phyloP scores from a whole-genome alignment of 768 basidiomycete species.

The Boletellus ananiceps region DNA sequence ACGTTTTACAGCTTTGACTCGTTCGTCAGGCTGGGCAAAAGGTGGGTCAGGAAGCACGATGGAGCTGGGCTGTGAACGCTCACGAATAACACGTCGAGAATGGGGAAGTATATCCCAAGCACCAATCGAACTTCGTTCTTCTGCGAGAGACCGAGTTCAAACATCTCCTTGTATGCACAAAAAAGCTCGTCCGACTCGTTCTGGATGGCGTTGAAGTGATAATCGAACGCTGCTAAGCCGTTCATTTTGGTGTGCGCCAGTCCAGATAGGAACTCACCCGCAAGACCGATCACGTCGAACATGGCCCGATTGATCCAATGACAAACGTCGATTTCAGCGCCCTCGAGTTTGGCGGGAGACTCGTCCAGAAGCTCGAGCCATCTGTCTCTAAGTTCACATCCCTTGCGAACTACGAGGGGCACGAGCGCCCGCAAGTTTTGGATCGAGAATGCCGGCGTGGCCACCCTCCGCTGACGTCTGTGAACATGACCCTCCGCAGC shows the following conservation, averaged over 20 bases:
- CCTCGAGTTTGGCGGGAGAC: conserved; percentile 14
- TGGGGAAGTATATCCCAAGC: conserved; percentile 56
- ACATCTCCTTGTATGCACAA: conserved; percentile 81
- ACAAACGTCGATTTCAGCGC: conserved; percentile 60
- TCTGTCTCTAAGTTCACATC: conserved; percentile 52
- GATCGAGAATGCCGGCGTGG: conserved; percentile 74
- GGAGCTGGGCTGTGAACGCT: conserved; percentile 22
- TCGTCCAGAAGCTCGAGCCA: conserved; percentile 49
- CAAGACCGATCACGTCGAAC: conserved; percentile 89
- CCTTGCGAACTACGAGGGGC: conserved; percentile 69
- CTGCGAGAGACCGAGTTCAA: conserved; percentile 64
- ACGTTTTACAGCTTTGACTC: conserved; percentile 44
- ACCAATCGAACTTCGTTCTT: conserved; percentile 41
- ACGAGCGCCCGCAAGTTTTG: conserved; percentile 70
- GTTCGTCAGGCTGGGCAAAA: conserved; percentile 48
- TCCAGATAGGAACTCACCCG: conserved; percentile 45
- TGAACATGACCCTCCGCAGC: conserved; percentile 75
- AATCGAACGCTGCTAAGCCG: conserved; percentile 63
- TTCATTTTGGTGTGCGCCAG: conserved; percentile 2
- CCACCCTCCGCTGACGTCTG: conserved; percentile 74
- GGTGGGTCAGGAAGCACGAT: not conserved
- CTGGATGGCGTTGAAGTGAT: conserved; percentile 79
- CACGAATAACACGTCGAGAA: conserved; percentile 51
- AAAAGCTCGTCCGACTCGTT: conserved; percentile 77
- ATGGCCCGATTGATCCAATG: conserved; percentile 81